Base-by-base conservation (phyloP, 805 yeast genomes). In the Candida oleophila region DNA sequence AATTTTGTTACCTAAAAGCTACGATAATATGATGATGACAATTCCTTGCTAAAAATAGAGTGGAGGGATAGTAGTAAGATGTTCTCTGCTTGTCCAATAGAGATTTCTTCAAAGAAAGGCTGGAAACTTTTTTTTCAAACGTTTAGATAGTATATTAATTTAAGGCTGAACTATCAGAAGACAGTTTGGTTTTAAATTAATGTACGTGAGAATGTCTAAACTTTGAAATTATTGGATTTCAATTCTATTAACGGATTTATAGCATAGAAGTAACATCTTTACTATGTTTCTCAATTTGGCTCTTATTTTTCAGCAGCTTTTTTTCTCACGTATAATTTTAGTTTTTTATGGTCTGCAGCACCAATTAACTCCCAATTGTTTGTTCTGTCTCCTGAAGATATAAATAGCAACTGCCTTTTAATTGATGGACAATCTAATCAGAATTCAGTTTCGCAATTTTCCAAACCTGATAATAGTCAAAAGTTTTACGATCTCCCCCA, bases 271-370 rank as follows among this genome's bases (percentile, higher is more conserved):
- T 51, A 64, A 64, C 65, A 33, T 22, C 19, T 15, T 20, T 9
- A 21, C 37, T 14, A 14, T 16, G 18, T 9, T 19, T 22, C 18
- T 15, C 20, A 18, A 25, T n/a, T n/a, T 21, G 25, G 18, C 34
- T 39, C 36, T 33, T 11, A 9, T 35, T 42, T 5, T 21, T 22
- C 20, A 22, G 25, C 19, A 12, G 11, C 9, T 18, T 18, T 16
- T 20, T 49, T 47, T 52, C 54, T 48, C 57, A 55, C 48, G 43
- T 39, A 18, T 25, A 19, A 3, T 28, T 20, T 19, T 4, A 8
- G 4, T 4, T 25, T 51, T 41, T 38, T 46, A 45, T 55, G 71
- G 71, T 66, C 69, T 53, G 71, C 71, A 66, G 71, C 71, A 62
- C 70, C 71, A 64, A 57, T 64, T 67, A 64, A 61, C 49, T 60